phyloP scores from a whole-genome alignment of 768 basidiomycete genomes.

The Phallus indusiatus region DNA sequence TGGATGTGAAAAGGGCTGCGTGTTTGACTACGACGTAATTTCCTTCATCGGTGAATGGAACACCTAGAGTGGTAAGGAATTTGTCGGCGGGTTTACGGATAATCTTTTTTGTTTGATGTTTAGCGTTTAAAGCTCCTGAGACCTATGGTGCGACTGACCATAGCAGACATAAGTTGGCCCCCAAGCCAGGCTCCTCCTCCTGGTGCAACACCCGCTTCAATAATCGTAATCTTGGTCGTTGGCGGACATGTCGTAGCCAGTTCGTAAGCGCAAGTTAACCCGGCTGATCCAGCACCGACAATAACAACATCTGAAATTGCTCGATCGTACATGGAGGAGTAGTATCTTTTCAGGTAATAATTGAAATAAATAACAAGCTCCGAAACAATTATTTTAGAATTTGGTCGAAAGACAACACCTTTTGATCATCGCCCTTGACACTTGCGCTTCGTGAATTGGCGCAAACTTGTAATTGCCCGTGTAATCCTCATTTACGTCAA shows the following conservation, averaged over 20 bases:
- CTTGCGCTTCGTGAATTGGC: conserved; percentile 67
- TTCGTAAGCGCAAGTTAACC: conserved; percentile 66
- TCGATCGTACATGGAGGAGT: conserved; percentile 62
- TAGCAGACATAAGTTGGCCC: conserved; percentile 70
- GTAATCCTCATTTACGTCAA: conserved; percentile 43
- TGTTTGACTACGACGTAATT: conserved; percentile 73
- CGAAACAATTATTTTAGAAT: neutral
- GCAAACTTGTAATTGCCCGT: conserved; percentile 59
- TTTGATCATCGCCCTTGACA: conserved; percentile 70
- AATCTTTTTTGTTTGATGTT: conserved; percentile 18
- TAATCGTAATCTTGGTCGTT: conserved; percentile 54
- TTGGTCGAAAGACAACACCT: conserved; percentile 27
- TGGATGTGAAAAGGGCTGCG: conserved; percentile 73
- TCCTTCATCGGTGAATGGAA: conserved; percentile 73
- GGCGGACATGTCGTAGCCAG: conserved; percentile 52
- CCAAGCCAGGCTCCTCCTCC: conserved; percentile 75
- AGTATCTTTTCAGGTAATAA: conserved; percentile 41
- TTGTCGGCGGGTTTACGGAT: conserved; percentile 69
- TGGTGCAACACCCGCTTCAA: conserved; percentile 74
- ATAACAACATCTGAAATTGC: conserved; percentile 72
- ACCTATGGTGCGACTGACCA: conserved; percentile 34
- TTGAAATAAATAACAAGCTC: neutral
- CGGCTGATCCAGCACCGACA: conserved; percentile 58
- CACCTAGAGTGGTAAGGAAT: conserved; percentile 60
- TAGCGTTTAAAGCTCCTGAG: neutral